Evolutionary conservation across 352 stramenopile species (phyloP).

Genomic region (Thalassiosira mediterranea): DNA sequence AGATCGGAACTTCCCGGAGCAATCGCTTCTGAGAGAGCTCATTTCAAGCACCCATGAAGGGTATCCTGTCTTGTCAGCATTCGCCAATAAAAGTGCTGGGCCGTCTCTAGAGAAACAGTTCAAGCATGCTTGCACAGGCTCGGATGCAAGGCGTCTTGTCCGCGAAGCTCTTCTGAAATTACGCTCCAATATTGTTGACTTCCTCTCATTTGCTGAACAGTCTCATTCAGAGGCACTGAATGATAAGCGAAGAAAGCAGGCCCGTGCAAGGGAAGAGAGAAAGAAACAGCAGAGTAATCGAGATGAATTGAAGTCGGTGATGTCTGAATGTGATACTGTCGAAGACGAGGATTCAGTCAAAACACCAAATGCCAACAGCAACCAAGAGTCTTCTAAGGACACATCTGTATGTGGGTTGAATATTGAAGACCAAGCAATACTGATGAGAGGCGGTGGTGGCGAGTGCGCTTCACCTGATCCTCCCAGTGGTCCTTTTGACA

Average conservation of each 20-base stretch:
- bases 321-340: no score
- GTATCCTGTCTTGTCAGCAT: constrained; percentile 39
- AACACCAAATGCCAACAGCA: no score
- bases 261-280: constrained; percentile 27
- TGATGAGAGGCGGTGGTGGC: constrained; percentile 44
- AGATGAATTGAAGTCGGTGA: not conserved
- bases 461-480: constrained; percentile 13
- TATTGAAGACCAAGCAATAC: no score
- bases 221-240: constrained; percentile 28
- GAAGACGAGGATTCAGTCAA: no score
- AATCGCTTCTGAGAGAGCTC: constrained; percentile 28
- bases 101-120: constrained; percentile 26
- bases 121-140: constrained; percentile 47
- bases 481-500: constrained; percentile 3
- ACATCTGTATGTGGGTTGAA: no score
- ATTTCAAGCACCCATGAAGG: constrained; percentile 33
- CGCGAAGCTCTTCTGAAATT: constrained; percentile 69
- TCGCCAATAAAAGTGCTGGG: constrained; percentile 23
- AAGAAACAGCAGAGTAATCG: constrained; percentile 13
- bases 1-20: constrained; percentile 40
- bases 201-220: constrained; percentile 44
- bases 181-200: constrained; percentile 64
- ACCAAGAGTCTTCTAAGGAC: no score
- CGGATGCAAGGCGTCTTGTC: constrained; percentile 60
- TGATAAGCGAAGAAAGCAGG: constrained; percentile 43